Percentiles rank a stretch among this genome's conserved stretches.
Conservation (phyloP, 441 rosid genomes). For the Lepidium campestre region DNA sequence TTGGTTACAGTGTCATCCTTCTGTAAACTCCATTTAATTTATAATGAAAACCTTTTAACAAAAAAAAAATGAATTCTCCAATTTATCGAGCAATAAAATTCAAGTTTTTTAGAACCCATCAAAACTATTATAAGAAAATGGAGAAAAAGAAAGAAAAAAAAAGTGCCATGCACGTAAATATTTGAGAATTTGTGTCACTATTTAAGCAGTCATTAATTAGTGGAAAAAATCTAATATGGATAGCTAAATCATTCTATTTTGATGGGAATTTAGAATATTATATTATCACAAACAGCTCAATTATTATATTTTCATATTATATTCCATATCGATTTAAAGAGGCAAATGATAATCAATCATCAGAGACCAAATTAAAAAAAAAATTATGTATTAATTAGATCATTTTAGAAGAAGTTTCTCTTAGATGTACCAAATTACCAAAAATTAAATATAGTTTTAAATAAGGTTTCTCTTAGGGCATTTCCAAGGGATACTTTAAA, state of each 20-base stretch:
- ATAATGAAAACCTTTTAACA: too few species aligned
- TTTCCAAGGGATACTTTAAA: too few species aligned
- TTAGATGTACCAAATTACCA: too few species aligned
- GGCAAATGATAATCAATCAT: background rate
- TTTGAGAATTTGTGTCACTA: background rate
- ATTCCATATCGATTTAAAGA: background rate
- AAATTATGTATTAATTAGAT: too few species aligned
- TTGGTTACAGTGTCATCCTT: too few species aligned
- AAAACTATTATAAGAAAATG: too few species aligned
- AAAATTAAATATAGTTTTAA: too few species aligned
- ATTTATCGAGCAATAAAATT: background rate
- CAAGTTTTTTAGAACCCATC: background rate
- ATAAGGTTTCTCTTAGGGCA: too few species aligned
- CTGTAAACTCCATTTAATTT: too few species aligned
- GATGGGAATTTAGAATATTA: background rate
- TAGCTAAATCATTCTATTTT: background rate
- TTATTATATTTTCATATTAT: background rate
- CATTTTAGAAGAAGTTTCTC: too few species aligned
- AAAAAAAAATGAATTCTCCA: background rate
- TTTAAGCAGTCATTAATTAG: background rate
- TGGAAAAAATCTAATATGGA: background rate
- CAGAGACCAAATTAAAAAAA: too few species aligned
- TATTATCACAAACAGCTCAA: background rate
- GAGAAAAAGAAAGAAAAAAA: background rate
- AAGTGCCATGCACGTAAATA: too few species aligned